Conservation (phyloP, 2,329 filamentous ascomycete genomes). For the Arachnopeziza araneosa region DNA sequence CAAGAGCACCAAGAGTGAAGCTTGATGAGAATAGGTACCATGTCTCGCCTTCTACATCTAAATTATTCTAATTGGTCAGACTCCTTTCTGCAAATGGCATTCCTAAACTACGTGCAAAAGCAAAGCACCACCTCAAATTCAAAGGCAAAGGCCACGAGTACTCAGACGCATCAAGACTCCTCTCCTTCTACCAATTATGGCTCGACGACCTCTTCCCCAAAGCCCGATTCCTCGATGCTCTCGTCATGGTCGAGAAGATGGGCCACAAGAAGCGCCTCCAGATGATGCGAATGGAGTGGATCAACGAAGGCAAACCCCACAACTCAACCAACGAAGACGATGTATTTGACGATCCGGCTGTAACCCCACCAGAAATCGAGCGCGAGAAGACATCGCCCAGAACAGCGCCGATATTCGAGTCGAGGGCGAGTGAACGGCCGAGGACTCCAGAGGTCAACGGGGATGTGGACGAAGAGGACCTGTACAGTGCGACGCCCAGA, state of each 20-base stretch:
- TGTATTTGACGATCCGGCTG: conserved; percentile 23
- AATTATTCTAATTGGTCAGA: conserved; percentile 37
- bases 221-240: conserved; percentile 85
- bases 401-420: conserved; percentile 36
- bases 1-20: conserved; percentile 72
- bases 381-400: conserved; percentile 27
- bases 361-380: conserved; percentile 24
- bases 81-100: conserved; percentile 81
- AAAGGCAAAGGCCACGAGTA: conserved; percentile 97
- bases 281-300: conserved; percentile 73
- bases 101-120: conserved; percentile 68
- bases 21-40: conserved; percentile 71
- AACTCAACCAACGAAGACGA: conserved; percentile 24
- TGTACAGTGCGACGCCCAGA: conserved; percentile 50
- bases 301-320: conserved; percentile 66
- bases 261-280: conserved; percentile 80
- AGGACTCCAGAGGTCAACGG: conserved; percentile 35
- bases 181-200: conserved; percentile 94
- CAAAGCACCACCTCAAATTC: conserved; percentile 65
- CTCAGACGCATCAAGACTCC: conserved; percentile 71
- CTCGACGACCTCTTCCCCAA: conserved; percentile 94
- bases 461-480: conserved; percentile 33
- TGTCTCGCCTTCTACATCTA: background rate
- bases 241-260: conserved; percentile 86
- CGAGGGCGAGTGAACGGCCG: conserved; percentile 19